phyloP scores from a whole-genome alignment of 2,329 filamentous ascomycete species.

The Penicillium corylophilum region DNA sequence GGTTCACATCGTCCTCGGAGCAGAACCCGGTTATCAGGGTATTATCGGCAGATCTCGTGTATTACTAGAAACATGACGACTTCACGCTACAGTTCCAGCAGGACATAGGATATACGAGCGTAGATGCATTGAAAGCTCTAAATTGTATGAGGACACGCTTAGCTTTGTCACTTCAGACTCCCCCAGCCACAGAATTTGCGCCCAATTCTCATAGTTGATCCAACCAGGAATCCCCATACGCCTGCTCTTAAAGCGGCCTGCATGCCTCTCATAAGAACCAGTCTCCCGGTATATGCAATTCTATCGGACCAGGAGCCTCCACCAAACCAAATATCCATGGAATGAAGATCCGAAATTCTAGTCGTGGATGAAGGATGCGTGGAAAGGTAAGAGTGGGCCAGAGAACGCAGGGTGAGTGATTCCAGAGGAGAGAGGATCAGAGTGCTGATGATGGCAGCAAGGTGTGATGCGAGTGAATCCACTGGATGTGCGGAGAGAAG shows the following conservation, averaged over 20 bases:
- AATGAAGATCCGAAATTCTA: conserved; percentile 31
- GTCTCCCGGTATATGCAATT: conserved; percentile 37
- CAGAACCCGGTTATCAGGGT: background rate
- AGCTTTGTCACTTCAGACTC: conserved; percentile 17
- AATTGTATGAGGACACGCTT: background rate
- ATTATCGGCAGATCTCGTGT: conserved; percentile 5
- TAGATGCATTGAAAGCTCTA: background rate
- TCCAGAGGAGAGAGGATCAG: conserved; percentile 44
- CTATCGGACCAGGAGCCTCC: conserved; percentile 31
- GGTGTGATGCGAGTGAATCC: conserved; percentile 43
- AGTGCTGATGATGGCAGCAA: conserved; percentile 38
- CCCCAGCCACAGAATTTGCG: conserved; percentile 44
- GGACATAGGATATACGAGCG: background rate
- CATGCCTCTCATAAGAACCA: conserved; percentile 38
- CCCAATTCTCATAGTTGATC: conserved; percentile 40
- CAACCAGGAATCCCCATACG: conserved; percentile 40
- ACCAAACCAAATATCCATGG: conserved; percentile 36
- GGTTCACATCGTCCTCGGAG: background rate
- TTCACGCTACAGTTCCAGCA: conserved; percentile 2
- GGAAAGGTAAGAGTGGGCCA: conserved; percentile 39
- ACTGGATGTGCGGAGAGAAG: conserved; percentile 44
- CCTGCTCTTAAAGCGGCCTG: conserved; percentile 38
- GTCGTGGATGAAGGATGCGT: conserved; percentile 23
- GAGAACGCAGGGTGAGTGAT: conserved; percentile 40
- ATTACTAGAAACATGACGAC: conserved; percentile 15